A percentile compares a stretch with the other conserved stretches of the same genome.
These are phyloP conservation scores for Starmerella asiatica DNA, from an alignment of 805 yeast genomes.

Conservation along the genomic window DNA sequence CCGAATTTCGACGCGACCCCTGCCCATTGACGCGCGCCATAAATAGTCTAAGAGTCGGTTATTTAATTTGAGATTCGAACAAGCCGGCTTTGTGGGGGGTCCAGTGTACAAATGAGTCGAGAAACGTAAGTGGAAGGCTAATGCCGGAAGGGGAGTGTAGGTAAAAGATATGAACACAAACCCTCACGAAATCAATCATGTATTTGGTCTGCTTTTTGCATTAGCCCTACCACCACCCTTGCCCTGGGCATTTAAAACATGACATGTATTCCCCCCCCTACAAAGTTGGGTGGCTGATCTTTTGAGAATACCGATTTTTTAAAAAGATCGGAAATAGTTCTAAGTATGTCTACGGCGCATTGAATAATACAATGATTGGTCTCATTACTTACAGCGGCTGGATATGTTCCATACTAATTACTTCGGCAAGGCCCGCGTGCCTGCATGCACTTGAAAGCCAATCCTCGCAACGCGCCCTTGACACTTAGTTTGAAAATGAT, in stretches of 20 bases:
- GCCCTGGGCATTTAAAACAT: background rate
- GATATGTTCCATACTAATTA: too few species aligned
- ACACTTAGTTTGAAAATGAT: too few species aligned
- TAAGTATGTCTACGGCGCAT: too few species aligned
- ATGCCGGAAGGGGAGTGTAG: slow-evolving; percentile 1
- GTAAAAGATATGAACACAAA: background rate
- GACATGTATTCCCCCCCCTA: background rate
- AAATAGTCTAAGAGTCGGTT: background rate
- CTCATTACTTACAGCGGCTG: too few species aligned
- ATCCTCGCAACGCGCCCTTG: too few species aligned
- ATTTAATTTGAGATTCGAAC: background rate
- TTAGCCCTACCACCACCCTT: slow-evolving; percentile 1
- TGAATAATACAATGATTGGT: too few species aligned
- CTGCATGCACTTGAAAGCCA: too few species aligned
- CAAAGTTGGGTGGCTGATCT: too few species aligned
- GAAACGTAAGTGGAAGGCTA: background rate
- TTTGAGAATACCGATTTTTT: too few species aligned
- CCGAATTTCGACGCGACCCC: slow-evolving; percentile 10
- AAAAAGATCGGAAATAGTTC: too few species aligned
- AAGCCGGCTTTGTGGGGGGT: background rate
- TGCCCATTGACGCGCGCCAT: slow-evolving; percentile 15
- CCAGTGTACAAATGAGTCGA: too few species aligned
- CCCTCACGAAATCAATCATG: background rate
- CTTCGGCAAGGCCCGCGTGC: too few species aligned
- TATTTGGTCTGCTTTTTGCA: slow-evolving; percentile 2